Evolutionary conservation across 176 grass and related monocot species (phyloP).

Genomic region (Carex cristatella): DNA sequence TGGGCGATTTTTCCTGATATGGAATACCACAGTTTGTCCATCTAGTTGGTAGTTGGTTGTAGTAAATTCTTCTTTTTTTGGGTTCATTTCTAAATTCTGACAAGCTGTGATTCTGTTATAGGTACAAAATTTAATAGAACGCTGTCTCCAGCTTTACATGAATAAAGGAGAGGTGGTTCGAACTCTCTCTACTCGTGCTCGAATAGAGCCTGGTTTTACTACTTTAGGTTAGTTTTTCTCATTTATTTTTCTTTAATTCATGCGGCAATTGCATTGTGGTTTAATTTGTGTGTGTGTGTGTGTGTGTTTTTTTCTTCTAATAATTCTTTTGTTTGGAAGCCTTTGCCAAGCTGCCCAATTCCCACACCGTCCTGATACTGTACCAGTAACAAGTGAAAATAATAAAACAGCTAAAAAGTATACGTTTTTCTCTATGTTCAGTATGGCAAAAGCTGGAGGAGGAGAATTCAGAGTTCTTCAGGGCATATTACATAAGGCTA

Average conservation of each 20-base stretch:
- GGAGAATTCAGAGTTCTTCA: constrained; percentile 94
- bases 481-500: constrained; percentile 92
- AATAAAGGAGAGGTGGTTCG: constrained; percentile 92
- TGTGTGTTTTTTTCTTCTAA: neutral
- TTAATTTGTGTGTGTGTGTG: neutral
- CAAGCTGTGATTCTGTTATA: constrained; percentile 31
- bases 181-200: constrained; percentile 78
- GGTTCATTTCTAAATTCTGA: constrained; percentile 9
- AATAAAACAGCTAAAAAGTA: neutral
- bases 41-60: neutral
- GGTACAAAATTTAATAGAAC: constrained; percentile 99
- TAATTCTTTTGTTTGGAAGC: neutral
- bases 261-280: neutral
- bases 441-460: constrained; percentile 99
- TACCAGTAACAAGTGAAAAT: neutral
- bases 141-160: constrained; percentile 93
- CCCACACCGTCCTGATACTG: neutral
- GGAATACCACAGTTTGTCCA: neutral
- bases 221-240: constrained; percentile 54
- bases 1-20: neutral
- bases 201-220: constrained; percentile 98
- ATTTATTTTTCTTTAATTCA: neutral
- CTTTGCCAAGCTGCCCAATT: neutral
- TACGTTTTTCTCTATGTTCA: constrained; percentile 38
- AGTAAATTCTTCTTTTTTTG: constrained; percentile 9